Evolutionary conservation across 805 yeast species (phyloP).

Genomic region (Clavispora asparagi): DNA sequence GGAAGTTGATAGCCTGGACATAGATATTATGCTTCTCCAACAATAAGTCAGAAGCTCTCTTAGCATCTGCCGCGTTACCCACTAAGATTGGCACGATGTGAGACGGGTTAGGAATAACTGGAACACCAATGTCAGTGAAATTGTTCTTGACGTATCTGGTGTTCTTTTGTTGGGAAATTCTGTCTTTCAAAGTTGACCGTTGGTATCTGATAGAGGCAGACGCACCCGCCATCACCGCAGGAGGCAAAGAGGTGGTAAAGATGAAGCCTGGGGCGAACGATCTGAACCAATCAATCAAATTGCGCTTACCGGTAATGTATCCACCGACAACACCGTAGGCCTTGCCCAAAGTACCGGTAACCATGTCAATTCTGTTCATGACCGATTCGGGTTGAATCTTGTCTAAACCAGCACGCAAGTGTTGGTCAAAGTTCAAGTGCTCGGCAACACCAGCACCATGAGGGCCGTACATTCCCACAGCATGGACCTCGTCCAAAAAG

Average conservation of each 20-base stretch:
- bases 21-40: conserved; percentile 81
- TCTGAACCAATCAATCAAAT: conserved; percentile 90
- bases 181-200: conserved; percentile 67
- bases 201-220: conserved; percentile 82
- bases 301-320: conserved; percentile 83
- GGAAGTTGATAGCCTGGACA: conserved; percentile 98
- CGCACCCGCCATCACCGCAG: conserved; percentile 97
- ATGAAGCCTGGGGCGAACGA: conserved; percentile 97
- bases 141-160: conserved; percentile 79
- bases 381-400: conserved; percentile 43
- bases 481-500: conserved; percentile 96
- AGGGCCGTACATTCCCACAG: conserved; percentile 98
- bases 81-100: conserved; percentile 94
- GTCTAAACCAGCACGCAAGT: conserved; percentile 61
- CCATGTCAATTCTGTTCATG: conserved; percentile 88
- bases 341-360: conserved; percentile 96
- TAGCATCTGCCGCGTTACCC: conserved; percentile 92
- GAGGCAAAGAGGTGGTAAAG: conserved; percentile 95
- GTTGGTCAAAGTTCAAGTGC: conserved; percentile 84
- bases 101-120: conserved; percentile 95
- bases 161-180: conserved; percentile 79
- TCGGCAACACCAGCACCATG: conserved; percentile 99
- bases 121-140: conserved; percentile 69
- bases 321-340: conserved; percentile 98
- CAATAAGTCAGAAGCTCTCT: conserved; percentile 83